Evolutionary conservation across 164 flowering plant genomes (phyloP), one percentile per base, ranked within the genome.

Genomic region (Tetracentron sinense): DNA sequence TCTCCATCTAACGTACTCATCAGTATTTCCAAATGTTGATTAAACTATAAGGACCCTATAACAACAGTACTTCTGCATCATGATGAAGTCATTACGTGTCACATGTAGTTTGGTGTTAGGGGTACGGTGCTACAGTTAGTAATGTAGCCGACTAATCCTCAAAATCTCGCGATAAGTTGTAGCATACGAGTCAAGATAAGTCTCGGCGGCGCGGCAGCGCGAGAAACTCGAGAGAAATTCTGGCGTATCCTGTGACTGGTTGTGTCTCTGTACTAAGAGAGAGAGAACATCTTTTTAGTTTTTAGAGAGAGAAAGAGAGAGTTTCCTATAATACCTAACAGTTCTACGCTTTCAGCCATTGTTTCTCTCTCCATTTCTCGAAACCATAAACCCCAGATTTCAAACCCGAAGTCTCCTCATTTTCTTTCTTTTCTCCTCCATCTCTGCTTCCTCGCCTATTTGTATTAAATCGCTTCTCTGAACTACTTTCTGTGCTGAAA

Each of bases 401-500:
- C 56, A 53, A 53, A 53, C n/a, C 15, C 56, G 33, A 52, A 52
- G 55, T 22, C 55, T 52, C 55, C 55, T 52, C 17, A 52, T 52
- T 53, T 31, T 27, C 31, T 27, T 7, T 1, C n/a, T 14, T 16
- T 14, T 31, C 14, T 12, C 1, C 21, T 49, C 21, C 21, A 23
- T 49, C 25, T 49, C 51, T 17, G 47, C 47, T 42, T 4, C 26
- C 26, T 21, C 31, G 14, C 31, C 56, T 53, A 26, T 53, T 16
- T 26, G 7, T 53, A 53, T 7, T 31, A 15, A 11, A 5, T 52
- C 28, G 14, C 56, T 15, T 38, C 14, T 38, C 11, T 38, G 44
- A 10, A 1, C 44, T 4, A 8, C 19, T 27, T 52, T 12, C 55
- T 52, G 3, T 22, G 55, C 25, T 53, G 56, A 53, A 53, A 14